These are phyloP conservation scores for Papiliotrema terrestris DNA, from an alignment of 1,284 basidiomycete genomes.

Conservation along the genomic window DNA sequence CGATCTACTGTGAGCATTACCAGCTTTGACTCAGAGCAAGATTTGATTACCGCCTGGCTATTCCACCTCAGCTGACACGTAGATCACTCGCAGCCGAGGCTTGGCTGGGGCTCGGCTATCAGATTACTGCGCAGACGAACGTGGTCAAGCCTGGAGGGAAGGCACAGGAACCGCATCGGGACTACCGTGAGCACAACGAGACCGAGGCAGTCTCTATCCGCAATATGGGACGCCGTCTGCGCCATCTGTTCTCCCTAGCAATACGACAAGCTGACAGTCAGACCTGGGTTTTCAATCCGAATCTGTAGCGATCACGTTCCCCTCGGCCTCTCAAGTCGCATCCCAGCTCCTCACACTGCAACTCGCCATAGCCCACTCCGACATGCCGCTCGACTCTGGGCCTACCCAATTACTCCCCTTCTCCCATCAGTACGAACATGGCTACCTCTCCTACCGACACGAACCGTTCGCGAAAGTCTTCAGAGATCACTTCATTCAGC, in stretches of 20 bases:
- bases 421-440: conserved; percentile 13
- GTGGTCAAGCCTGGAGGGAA: conserved; percentile 2
- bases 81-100: conserved; percentile 2
- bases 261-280: too few relatives aligned
- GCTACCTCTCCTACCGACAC: conserved; percentile 12
- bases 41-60: not conserved
- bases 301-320: conserved; percentile 3
- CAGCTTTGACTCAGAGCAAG: not conserved
- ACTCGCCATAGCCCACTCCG: conserved; percentile 19
- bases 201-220: too few relatives aligned
- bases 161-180: conserved; percentile 6
- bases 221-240: too few relatives aligned
- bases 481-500: conserved; percentile 6
- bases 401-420: conserved; percentile 19
- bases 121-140: conserved; percentile 11
- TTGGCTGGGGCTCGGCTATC: conserved; percentile 14
- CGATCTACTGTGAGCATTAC: conserved; percentile 4
- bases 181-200: conserved; percentile 11
- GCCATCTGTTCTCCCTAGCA: too few relatives aligned
- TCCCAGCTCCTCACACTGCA: conserved; percentile 23
- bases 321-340: conserved; percentile 11
- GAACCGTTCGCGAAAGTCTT: conserved; percentile 3
- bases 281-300: conserved; percentile 7
- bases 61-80: too few relatives aligned
- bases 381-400: conserved; percentile 16